Evolutionary conservation across 208 protist species (phyloP), one percentile per base, ranked within the genome.

Genomic region (Histomonas meleagridis): DNA sequence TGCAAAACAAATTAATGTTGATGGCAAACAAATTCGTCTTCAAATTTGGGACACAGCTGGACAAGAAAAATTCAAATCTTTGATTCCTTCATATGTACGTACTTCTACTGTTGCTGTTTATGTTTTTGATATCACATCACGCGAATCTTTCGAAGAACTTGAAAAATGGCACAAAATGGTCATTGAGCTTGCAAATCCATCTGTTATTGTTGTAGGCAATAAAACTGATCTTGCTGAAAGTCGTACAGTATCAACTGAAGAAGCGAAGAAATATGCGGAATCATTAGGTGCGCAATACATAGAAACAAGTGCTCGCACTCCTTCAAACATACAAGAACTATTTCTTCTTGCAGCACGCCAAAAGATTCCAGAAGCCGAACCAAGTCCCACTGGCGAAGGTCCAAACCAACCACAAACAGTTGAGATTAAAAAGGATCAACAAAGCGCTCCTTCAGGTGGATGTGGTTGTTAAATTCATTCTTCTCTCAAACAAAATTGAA

Each of bases 21-120:
- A 86, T 38, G 35, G 35, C 46, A 86, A 55, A 55, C 0, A 5
- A 18, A 55, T 86, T 28, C 23, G 76, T 32, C 14, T 86, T 14
- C 76, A 86, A 35, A 86, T 86, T 18, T 86, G 76, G 76, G 76
- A 86, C 38, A 86, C 76, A 32, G 76, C 76, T 2, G 76, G 76
- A 12, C 76, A 86, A 86, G 76, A 86, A 48, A 86, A 86, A 55
- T 86, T 86, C 46, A 40, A 86, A 18, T 86, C 76, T 38, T 55
- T 86, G 16, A 86, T 86, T 49, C 76, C 76, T 38, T 55, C 46
- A 9, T 86, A 86, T 46, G 55, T 86, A 9, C 76, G 76, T 10
- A 14, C 43, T 26, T 86, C 76, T 4, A 86, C 76, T 18, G 76
- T 86, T 38, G 46, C 76, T 38, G 46, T 86, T 55, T 40, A 57